A percentile compares a stretch with the other conserved stretches of the same genome.
These are phyloP conservation scores for Agaricus bisporus DNA, from an alignment of 768 basidiomycete species.

Conservation along the genomic window DNA sequence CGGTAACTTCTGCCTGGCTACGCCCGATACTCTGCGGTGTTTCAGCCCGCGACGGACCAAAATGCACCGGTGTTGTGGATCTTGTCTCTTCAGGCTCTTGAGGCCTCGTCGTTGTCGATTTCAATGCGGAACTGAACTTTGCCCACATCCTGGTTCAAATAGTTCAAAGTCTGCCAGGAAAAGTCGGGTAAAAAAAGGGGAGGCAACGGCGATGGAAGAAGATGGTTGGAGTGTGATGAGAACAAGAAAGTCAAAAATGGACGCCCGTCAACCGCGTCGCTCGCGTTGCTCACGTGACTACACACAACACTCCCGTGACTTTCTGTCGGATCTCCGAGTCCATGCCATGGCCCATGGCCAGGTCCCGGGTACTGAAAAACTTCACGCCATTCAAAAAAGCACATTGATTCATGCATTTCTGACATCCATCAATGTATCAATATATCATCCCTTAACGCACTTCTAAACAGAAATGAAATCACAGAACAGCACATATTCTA, in stretches of 20 bases:
- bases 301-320: not conserved
- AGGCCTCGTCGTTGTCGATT: conserved; percentile 21
- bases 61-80: conserved; percentile 18
- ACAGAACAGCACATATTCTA: conserved; percentile 1
- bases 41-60: not conserved
- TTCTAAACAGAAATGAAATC: too few relatives aligned
- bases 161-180: too few relatives aligned
- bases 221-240: conserved; percentile 3
- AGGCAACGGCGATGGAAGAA: not conserved
- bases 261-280: conserved; percentile 1
- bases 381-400: too few relatives aligned
- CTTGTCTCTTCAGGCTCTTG: conserved; percentile 21
- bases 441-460: too few relatives aligned
- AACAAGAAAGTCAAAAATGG: not conserved
- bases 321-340: not conserved
- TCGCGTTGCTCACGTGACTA: conserved; percentile 15
- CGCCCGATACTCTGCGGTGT: not conserved
- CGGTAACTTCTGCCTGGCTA: conserved; percentile 35
- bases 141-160: conserved; percentile 45
- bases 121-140: conserved; percentile 52
- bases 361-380: too few relatives aligned
- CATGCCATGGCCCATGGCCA: too few relatives aligned
- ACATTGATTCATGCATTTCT: too few relatives aligned
- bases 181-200: not conserved
- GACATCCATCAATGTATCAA: too few relatives aligned